Percentiles rank a stretch among this genome's conserved stretches.
phyloP scores from a whole-genome alignment of 1,284 basidiomycete species.

The Exobasidium rhododendri region DNA sequence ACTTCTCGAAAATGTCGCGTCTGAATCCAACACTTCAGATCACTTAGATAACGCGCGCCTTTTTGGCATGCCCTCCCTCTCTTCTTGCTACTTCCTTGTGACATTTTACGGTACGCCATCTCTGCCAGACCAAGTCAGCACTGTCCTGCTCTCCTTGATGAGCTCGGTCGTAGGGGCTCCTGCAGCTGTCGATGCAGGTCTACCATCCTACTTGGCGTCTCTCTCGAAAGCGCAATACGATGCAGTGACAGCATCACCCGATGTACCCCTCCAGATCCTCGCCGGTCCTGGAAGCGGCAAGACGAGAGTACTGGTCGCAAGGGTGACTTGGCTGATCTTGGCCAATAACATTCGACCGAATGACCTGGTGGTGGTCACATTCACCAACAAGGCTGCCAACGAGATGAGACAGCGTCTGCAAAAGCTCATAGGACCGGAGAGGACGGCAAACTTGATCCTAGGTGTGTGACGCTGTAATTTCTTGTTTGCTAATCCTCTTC shows the following conservation, averaged over 20 bases:
- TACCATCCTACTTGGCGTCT: conserved; percentile 4
- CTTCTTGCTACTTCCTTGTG: too few relatives aligned
- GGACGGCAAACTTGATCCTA: conserved; percentile 64
- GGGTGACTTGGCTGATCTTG: conserved; percentile 49
- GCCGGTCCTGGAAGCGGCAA: conserved; percentile 53
- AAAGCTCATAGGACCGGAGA: conserved; percentile 68
- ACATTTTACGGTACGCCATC: too few relatives aligned
- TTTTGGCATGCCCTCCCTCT: too few relatives aligned
- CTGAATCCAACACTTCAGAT: too few relatives aligned
- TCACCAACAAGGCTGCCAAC: conserved; percentile 74
- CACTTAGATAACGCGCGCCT: too few relatives aligned
- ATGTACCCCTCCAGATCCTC: conserved; percentile 45
- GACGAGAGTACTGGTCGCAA: conserved; percentile 48
- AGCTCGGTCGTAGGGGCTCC: too few relatives aligned
- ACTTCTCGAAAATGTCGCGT: too few relatives aligned
- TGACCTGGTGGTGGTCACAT: conserved; percentile 47
- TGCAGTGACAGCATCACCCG: conserved; percentile 42
- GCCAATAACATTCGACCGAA: conserved; percentile 37
- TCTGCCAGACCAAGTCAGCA: too few relatives aligned
- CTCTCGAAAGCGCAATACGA: conserved; percentile 40
- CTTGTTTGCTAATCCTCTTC: conserved; percentile 21
- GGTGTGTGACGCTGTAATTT: conserved; percentile 45
- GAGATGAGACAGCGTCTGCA: conserved; percentile 77
- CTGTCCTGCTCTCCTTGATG: too few relatives aligned
- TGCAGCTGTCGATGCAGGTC: not conserved